phyloP scores from a whole-genome alignment of 257 asterid genomes.

The Linderniella brevidens region DNA sequence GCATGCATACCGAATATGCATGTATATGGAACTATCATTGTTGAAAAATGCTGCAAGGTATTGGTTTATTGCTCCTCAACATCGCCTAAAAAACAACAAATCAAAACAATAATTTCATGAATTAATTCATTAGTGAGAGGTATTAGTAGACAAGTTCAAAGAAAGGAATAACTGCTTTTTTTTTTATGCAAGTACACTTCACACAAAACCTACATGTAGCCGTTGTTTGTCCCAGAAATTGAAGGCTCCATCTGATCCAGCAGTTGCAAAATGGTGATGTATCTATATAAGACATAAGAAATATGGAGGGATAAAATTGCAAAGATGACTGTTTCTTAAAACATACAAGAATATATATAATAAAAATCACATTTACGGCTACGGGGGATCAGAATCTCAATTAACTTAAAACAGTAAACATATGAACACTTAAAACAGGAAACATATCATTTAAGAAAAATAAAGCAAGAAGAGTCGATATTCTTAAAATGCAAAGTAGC shows the following conservation, averaged over 20 bases:
- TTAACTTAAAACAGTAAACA: too few relatives aligned
- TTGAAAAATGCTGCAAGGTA: slow-evolving; percentile 72
- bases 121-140: slow-evolving; percentile 7
- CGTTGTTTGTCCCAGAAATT: slow-evolving; percentile 97
- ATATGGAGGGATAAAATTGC: background rate
- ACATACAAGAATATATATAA: too few relatives aligned
- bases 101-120: background rate
- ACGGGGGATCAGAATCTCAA: too few relatives aligned
- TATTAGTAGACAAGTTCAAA: slow-evolving; percentile 3
- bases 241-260: slow-evolving; percentile 94
- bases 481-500: too few relatives aligned
- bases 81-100: slow-evolving; percentile 42
- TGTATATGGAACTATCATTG: slow-evolving; percentile 73
- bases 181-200: background rate
- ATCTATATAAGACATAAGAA: slow-evolving; percentile 28
- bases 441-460: too few relatives aligned
- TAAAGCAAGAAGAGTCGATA: too few relatives aligned
- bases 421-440: too few relatives aligned
- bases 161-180: too few relatives aligned
- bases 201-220: slow-evolving; percentile 47
- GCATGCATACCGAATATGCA: slow-evolving; percentile 63
- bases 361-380: too few relatives aligned
- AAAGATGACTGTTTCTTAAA: too few relatives aligned
- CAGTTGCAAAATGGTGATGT: slow-evolving; percentile 83
- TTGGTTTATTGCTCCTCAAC: slow-evolving; percentile 72